Base-by-base conservation (phyloP, 345 rosid species). In the Salix brachista region DNA sequence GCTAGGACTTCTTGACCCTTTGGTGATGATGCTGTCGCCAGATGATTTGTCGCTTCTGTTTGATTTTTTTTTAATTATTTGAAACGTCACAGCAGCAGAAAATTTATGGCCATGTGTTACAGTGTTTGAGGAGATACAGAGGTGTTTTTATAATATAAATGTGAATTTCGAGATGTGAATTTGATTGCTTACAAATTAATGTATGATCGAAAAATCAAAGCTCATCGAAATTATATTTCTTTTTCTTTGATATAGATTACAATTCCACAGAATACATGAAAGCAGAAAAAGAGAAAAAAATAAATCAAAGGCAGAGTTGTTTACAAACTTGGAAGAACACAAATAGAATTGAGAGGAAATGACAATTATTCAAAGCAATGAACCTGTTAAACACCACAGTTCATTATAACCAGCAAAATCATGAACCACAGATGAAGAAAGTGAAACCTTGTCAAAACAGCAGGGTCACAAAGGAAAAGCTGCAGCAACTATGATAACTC, bases 11-110 rank as follows among this genome's bases (percentile, higher is more conserved):
- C 3, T 41, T 11, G 13, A 11, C 12, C 46, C 46, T 41, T 41
- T 41, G 13, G 46, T 36, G 37, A 36, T 36, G 36, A 34, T 34
- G 36, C 36, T 34, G 36, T 34, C 36, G 36, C 36, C 26, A 19
- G 36, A 16, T 32, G 26, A 25, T 50, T 70, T 44, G 13, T 11
- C 70, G 73, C 78, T 92, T 97, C 79, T 95, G 50, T 95, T 95
- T 52, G 94, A 95, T 82, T 76, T 91, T 25, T 92, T 91, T 74
- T 94, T 88, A 5, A 36, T 36, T 36, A 36, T 36, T 36, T 36
- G 37, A 5, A 34, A 3, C 19, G 1, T 48, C 54, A 48, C 54
- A 48, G 19, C 7, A 48, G 18, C 54, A 48, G 18, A 48, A 48
- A 17, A 16, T 48, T 48, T 5, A 18, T 48, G 19, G 54, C 19